Evolutionary conservation across 192 early-diverging fungal genomes (phyloP).

Genomic region (Allomyces arbusculus): DNA sequence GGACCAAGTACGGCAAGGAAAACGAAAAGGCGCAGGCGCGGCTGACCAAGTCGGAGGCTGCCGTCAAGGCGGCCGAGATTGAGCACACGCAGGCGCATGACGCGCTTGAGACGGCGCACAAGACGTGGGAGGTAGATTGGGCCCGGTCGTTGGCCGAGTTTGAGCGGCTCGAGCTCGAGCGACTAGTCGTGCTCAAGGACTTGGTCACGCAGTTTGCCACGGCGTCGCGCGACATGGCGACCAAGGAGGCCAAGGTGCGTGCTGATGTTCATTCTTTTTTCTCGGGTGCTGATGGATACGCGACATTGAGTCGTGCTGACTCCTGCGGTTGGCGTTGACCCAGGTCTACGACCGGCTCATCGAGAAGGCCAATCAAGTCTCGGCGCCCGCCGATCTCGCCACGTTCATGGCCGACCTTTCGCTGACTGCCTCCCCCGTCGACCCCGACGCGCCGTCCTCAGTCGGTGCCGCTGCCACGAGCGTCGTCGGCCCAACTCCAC

Average conservation of each 20-base stretch:
- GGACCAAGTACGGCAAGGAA: not conserved
- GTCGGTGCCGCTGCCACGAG: too few species aligned
- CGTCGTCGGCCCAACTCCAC: too few species aligned
- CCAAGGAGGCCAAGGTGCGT: not conserved
- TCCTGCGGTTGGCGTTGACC: not conserved
- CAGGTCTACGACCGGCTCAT: not conserved
- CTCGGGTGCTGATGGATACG: not conserved
- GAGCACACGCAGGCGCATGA: not conserved
- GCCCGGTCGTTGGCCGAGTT: not conserved
- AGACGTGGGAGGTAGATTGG: not conserved
- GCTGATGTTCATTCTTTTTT: not conserved
- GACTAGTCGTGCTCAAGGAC: not conserved
- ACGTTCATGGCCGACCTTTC: not conserved
- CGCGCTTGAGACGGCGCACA: not conserved
- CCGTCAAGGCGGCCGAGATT: not conserved
- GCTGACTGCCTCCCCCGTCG: too few species aligned
- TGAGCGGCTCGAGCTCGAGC: not conserved
- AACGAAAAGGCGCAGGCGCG: not conserved
- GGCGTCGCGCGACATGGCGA: not conserved
- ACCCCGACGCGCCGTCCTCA: too few species aligned
- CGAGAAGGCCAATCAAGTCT: not conserved
- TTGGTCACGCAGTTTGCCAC: not conserved
- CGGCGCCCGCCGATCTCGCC: not conserved
- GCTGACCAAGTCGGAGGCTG: not conserved
- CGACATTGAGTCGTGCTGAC: too few species aligned